A percentile compares a stretch with the other conserved stretches of the same genome.
These are phyloP conservation scores for Verticillium dahliae DNA, from an alignment of 2,329 filamentous ascomycete genomes.

Conservation along the genomic window DNA sequence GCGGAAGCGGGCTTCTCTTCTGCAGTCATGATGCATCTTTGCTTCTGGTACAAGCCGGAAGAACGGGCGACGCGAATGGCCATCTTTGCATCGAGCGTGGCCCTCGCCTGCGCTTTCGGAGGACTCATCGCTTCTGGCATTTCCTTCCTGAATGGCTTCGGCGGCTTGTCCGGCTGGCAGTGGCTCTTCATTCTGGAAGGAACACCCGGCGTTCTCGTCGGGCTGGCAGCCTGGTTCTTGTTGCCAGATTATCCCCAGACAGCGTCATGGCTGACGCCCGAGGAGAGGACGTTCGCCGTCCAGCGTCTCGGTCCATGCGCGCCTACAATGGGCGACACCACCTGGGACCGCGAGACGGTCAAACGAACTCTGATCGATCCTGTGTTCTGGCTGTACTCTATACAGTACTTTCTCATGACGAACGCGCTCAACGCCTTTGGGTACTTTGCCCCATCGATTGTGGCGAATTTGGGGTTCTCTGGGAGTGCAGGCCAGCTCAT, in stretches of 20 bases:
- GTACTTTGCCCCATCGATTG: constrained; percentile 25
- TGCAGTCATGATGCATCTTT: constrained; percentile 48
- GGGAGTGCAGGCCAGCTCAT: constrained; percentile 21
- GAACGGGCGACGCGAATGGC: constrained; percentile 52
- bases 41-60: constrained; percentile 55
- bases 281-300: constrained; percentile 22
- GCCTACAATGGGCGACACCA: constrained; percentile 20
- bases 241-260: constrained; percentile 24
- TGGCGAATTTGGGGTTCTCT: constrained; percentile 22
- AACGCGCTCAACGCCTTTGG: constrained; percentile 23
- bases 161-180: constrained; percentile 5
- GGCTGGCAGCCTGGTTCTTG: constrained; percentile 19
- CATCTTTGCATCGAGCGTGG: constrained; percentile 51
- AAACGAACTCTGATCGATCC: constrained; percentile 22
- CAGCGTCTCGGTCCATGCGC: constrained; percentile 23
- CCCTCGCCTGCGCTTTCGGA: constrained; percentile 52
- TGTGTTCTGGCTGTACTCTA: constrained; percentile 22
- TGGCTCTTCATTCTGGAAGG: constrained; percentile 19
- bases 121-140: constrained; percentile 50
- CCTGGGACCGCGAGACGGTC: constrained; percentile 16
- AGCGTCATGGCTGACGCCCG: constrained; percentile 18
- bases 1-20: constrained; percentile 45
- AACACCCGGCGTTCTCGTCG: constrained; percentile 17
- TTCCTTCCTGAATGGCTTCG: constrained; percentile 26
- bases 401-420: constrained; percentile 20